A percentile compares a stretch with the other conserved stretches of the same genome.
Conservation (phyloP, 306 rosid genomes). For the Gillenia trifoliata region DNA sequence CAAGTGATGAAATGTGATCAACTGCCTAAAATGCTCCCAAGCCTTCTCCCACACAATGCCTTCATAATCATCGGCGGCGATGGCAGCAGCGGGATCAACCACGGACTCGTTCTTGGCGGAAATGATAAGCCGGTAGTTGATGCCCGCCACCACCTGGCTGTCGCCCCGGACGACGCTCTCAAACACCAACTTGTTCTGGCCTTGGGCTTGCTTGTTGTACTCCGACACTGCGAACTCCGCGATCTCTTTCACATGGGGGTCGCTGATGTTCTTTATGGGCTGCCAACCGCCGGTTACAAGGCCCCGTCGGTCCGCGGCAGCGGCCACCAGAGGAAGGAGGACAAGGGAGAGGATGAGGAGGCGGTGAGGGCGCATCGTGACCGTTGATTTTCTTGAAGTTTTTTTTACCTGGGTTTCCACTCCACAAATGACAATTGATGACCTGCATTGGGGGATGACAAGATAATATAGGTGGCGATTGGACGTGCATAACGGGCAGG, state of each 20-base stretch:
- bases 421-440: not conserved
- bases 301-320: not conserved
- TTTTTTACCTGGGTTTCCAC: not conserved
- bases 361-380: conserved; percentile 19
- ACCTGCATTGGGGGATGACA: not conserved
- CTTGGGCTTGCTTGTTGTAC: conserved; percentile 26
- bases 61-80: not conserved
- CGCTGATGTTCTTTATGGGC: conserved; percentile 35
- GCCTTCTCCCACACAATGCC: conserved; percentile 36
- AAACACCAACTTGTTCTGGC: conserved; percentile 16
- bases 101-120: conserved; percentile 12
- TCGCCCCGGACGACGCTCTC: conserved; percentile 31
- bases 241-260: conserved; percentile 42
- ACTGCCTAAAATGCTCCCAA: conserved; percentile 23
- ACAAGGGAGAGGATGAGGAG: conserved; percentile 15
- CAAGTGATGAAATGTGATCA: conserved; percentile 36
- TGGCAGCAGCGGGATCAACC: not conserved
- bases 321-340: conserved; percentile 9
- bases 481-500: not conserved
- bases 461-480: not conserved
- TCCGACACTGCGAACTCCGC: conserved; percentile 48
- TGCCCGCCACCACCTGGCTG: conserved; percentile 47
- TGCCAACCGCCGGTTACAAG: conserved; percentile 28
- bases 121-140: conserved; percentile 34
- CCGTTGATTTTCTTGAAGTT: not conserved